Evolutionary conservation across 2,329 filamentous ascomycete species (phyloP), one percentile per base, ranked within the genome.

Genomic region (Fusarium buxicola): DNA sequence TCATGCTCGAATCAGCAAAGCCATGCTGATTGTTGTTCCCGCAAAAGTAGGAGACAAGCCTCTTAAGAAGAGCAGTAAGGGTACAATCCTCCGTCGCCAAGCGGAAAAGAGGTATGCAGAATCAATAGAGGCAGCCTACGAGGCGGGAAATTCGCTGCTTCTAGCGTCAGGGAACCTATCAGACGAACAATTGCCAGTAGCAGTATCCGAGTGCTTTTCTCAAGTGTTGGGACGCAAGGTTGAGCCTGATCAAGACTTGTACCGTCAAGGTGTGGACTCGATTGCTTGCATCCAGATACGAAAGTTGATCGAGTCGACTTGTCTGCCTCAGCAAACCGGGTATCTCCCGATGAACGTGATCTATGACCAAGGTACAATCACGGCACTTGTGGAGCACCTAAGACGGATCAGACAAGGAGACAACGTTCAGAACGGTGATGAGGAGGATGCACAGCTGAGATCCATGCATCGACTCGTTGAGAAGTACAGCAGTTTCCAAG

Each of bases 61-160:
- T 0, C 73, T 88, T 1, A 78, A 82, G 54, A 89, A 86, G 71
- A 89, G 84, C 58, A 89, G 85, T 60, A 90, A 90, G 71, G 87
- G 87, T 0, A 87, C 85, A 0, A 75, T 86, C 2, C 73, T 89
- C 13, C 77, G 86, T 21, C 75, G 73, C 11, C 77, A 77, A 41
- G 84, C 82, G 0, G 84, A 87, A 55, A 75, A 80, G 38, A 74
- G 74, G 8, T 89, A 84, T 63, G 69, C 72, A 2, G 53, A 74
- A 1, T 57, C 75, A 1, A 87, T 89, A 18, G 74, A 81, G 8
- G 44, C 62, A 2, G 78, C 80, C 0, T 88, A 87, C 36, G 35
- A 67, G 47, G 8, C 59, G n/a, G 48, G 60, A 10, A 32, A 13
- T 2, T 30, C 51, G 0, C n/a, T 13, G 7, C 8, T 12, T 10